Evolutionary conservation across 2,329 filamentous ascomycete genomes (phyloP), one percentile per base, ranked within the genome.

Genomic region (Aureobasidium uvarum): DNA sequence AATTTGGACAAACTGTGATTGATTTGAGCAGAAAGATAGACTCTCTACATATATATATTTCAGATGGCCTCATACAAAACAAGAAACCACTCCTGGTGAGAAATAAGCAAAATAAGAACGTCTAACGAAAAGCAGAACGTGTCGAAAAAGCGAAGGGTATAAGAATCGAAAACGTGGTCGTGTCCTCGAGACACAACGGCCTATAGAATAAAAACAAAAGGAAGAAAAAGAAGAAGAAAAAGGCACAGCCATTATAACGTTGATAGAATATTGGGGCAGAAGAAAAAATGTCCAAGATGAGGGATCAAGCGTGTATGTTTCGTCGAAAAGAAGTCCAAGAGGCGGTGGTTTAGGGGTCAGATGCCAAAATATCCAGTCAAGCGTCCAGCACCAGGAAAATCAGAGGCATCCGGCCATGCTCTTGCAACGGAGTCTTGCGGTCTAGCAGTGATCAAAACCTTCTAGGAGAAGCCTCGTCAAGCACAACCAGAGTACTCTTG

Each of bases 401-500:
- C 10, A 46, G 10, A 46, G 3, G 43, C 20, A 23, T 3, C 7
- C n/a, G 43, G 43, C n/a, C 10, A 23, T 25, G 43, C 20, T 20
- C 2, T 25, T n/a, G 43, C 43, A 46, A 23, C 10, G n/a, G 20
- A 45, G 43, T 3, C n/a, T 23, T 10, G 43, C 7, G 43, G 43
- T 31, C 20, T 50, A 50, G 46, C 25, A 31, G 46, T 50, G n/a
- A 31, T 16, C 16, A 36, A 25, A 43, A n/a, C 25, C 46, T 5
- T 51, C 60, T 65, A 66, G 33, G 33, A 13, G 33, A 36, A 36
- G 67, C 67, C 45, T 65, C 66, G 50, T 73, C 73, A 58, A 73
- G 68, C 52, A 74, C 64, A 3, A 72, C 72, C 31, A 72, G 67
- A 36, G 71, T 72, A 60, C 73, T 75, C 69, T 74, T 74, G 45